Conservation (phyloP, 1,139 yeast species). For the Hemisphaericaspora xylofermentans region DNA sequence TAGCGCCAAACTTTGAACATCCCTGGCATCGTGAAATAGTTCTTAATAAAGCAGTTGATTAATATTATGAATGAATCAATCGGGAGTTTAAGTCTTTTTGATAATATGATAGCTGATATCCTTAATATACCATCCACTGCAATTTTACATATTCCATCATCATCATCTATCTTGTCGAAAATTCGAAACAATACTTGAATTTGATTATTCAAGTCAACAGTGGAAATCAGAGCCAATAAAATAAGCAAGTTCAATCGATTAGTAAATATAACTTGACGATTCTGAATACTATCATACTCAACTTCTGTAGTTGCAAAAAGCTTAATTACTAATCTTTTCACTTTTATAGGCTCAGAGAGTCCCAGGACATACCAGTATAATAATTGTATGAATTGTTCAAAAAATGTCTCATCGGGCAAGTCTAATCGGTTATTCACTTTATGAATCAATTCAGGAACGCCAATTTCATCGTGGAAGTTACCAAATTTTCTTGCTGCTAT, state of each 20-base stretch:
- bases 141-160: constrained; percentile 26
- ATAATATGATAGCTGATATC: constrained; percentile 19
- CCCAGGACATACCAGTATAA: constrained; percentile 35
- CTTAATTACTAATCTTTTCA: constrained; percentile 37
- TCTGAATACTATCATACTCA: constrained; percentile 26
- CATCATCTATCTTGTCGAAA: constrained; percentile 25
- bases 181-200: constrained; percentile 26
- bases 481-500: constrained; percentile 37
- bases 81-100: constrained; percentile 20
- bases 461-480: constrained; percentile 37
- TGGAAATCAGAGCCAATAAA: constrained; percentile 35
- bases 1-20: constrained; percentile 18
- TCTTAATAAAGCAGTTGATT: constrained; percentile 13
- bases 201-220: constrained; percentile 33
- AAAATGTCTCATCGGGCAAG: constrained; percentile 34
- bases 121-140: constrained; percentile 24
- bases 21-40: constrained; percentile 19
- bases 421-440: constrained; percentile 29
- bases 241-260: constrained; percentile 41
- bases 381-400: constrained; percentile 39
- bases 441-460: constrained; percentile 26
- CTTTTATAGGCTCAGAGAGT: constrained; percentile 24
- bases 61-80: constrained; percentile 20
- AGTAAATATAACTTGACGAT: constrained; percentile 32
- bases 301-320: constrained; percentile 40